Conservation (phyloP, 140 eudicot genomes). For the Ambrosia hybrid region DNA sequence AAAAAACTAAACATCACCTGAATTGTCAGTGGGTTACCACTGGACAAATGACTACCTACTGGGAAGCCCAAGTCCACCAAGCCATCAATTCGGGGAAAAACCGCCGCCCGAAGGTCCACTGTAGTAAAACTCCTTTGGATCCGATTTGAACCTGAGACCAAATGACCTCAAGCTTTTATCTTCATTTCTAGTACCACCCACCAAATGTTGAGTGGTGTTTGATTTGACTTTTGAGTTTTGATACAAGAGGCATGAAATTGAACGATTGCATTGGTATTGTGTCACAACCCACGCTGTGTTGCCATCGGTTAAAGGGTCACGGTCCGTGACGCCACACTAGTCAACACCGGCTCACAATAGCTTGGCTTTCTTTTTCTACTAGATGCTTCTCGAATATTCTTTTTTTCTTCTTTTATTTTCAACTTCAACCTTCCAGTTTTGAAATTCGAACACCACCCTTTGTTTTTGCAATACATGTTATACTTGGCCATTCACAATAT, state of each 20-base stretch:
- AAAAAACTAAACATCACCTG: too few species aligned
- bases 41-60: too few species aligned
- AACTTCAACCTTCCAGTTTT: slow-evolving; percentile 14
- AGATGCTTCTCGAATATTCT: slow-evolving; percentile 45
- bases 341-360: slow-evolving; percentile 4
- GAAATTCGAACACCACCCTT: not conserved
- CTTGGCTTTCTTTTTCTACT: not conserved
- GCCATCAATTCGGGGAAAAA: too few species aligned
- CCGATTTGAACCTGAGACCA: too few species aligned
- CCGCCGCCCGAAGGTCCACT: too few species aligned
- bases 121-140: too few species aligned
- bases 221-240: not conserved
- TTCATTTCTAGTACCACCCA: too few species aligned
- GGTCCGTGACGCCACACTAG: not conserved
- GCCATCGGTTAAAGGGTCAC: slow-evolving; percentile 14
- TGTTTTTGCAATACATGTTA: not conserved
- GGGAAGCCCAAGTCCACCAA: too few species aligned
- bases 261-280: not conserved
- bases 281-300: slow-evolving; percentile 13
- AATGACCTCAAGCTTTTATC: too few species aligned
- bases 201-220: too few species aligned
- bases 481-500: too few species aligned
- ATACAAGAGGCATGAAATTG: slow-evolving; percentile 20
- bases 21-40: too few species aligned
- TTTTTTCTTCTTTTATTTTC: not conserved